Base-by-base conservation (phyloP, 768 basidiomycete species). In the Tylopilus balloui region DNA sequence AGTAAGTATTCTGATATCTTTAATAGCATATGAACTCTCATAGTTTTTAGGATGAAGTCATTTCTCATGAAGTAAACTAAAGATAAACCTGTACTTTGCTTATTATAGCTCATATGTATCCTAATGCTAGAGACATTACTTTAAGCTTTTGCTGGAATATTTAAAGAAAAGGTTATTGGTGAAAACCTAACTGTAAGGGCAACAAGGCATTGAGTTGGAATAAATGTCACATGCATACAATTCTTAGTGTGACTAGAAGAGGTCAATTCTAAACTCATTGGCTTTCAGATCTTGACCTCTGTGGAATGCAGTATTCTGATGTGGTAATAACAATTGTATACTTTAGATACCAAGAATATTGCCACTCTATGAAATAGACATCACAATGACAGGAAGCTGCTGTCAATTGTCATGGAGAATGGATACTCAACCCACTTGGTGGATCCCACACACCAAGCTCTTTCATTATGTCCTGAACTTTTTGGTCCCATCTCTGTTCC, bases 401-500 rank as follows among this genome's bases (percentile, higher is more conserved):
- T 31, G 2, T 9, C 6, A 28, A 11, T 14, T 0, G 15, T 51
- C 36, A 62, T 4, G 31, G 8, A 40, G 45, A 41, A 41, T 39
- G 45, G 10, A 65, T 61, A 32, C 35, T 57, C 35, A 64, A 45
- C 20, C 64, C 66, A 21, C 34, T 32, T 10, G 93, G 92, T 12
- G 92, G 86, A 56, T 90, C 84, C 80, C 81, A 84, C 14, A 95
- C 78, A 9, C 93, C 89, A 19, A 96, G 72, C 62, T 96, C 92
- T 53, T 71, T 76, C 71, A 91, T 86, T 71, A 99, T 75, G 42
- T 92, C 89, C 1, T 80, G 81, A 1, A 95, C 67, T 52, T 87
- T 76, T 68, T 90, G 83, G 44, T 80, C 80, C 95, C 94, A 98
- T 45, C 93, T 73, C 67, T 92, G 78, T 69, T 98, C 96, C 95